These are phyloP conservation scores for Solanum clarkiae DNA, from an alignment of 257 asterid species.

Conservation along the genomic window DNA sequence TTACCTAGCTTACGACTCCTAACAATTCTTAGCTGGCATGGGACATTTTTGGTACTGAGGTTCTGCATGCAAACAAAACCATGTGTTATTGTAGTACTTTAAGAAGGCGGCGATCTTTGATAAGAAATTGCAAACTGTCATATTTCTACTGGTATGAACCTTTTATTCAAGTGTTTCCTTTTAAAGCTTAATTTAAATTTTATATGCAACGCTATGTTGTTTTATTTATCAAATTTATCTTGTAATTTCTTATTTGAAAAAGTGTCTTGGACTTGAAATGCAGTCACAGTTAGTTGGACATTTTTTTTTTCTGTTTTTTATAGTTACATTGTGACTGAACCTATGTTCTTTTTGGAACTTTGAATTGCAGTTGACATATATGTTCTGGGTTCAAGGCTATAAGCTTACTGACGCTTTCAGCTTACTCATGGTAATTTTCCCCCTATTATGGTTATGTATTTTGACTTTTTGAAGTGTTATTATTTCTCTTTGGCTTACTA, in stretches of 20 bases:
- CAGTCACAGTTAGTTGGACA: background rate
- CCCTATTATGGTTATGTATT: background rate
- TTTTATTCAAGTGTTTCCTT: too few species aligned
- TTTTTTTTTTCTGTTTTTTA: background rate
- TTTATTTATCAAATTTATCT: background rate
- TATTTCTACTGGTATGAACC: background rate
- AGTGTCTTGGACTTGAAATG: background rate
- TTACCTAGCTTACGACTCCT: background rate
- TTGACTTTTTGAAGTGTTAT: background rate
- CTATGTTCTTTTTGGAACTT: background rate
- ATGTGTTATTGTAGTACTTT: background rate
- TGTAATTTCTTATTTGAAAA: background rate
- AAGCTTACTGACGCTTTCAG: slow-evolving; percentile 53
- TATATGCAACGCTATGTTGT: background rate
- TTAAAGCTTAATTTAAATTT: too few species aligned
- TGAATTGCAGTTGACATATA: slow-evolving; percentile 71
- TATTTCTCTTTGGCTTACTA: background rate
- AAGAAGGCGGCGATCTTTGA: background rate
- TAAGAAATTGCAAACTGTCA: background rate
- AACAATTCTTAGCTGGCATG: background rate
- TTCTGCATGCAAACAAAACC: background rate
- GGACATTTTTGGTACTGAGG: background rate
- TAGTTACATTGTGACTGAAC: background rate
- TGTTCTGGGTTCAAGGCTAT: slow-evolving; percentile 93
- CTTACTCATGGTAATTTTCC: slow-evolving; percentile 48